Base-by-base conservation (phyloP, 75 land plant species). In the Gnetum montanum region DNA sequence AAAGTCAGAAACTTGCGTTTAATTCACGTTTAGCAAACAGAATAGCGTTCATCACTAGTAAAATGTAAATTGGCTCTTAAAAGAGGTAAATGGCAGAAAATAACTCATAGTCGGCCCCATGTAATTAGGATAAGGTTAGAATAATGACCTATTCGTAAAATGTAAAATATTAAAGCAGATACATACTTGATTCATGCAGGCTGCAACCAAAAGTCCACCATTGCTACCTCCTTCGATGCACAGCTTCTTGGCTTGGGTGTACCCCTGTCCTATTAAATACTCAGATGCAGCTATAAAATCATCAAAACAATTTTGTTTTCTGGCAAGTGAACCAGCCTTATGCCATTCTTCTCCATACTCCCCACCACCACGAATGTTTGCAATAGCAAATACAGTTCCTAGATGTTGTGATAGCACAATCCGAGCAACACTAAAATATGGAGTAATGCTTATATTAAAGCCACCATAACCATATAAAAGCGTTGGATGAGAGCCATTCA, bases 301-400 rank as follows among this genome's bases (percentile, higher is more conserved):
- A 78, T 95, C 96, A 75, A 95, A 95, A 66, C 85, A 80, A 59
- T 90, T 90, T 49, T 95, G 99, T 57, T 95, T 95, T 15, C 76
- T 80, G 2, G 78, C 65, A 37, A 95, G 81, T 23, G 82, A 74
- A 3, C 96, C 99, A 8, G 92, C 81, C 66, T 83, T 85, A 58
- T 95, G 99, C 99, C 99, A 95, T 61, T 90, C 86, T 58, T 90
- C 88, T 44, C 99, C 99, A 69, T 95, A 95, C 36, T 95, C 99
- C 28, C 99, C 99, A 46, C 99, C 99, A 49, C 99, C 99, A 43
- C 99, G 77, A 25, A 90, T 90, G 50, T 90, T 95, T 44, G 96
- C 99, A 26, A 86, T 43, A 43, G 88, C 94, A 61, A 75, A 71
- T 0, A 95, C 72, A 22, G 63, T 77, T 40, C 82, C 87, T 51